phyloP scores from a whole-genome alignment of 2,329 filamentous ascomycete genomes.

The Hypomyces rosellus region DNA sequence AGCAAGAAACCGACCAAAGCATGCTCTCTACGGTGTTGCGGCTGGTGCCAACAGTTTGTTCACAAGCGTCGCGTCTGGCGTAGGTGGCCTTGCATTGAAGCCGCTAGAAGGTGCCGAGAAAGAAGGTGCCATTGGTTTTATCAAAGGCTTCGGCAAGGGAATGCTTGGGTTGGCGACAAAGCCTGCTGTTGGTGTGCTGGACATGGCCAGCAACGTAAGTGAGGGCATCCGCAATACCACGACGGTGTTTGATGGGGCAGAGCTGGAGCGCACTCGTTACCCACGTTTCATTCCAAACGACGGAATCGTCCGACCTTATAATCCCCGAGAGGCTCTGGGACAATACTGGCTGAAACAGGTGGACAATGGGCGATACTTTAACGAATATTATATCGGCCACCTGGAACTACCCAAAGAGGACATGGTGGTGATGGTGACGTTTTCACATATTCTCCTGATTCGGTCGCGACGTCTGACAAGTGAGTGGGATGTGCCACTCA shows the following conservation, averaged over 20 bases:
- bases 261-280: conserved; percentile 89
- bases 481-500: conserved; percentile 94
- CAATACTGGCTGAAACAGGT: conserved; percentile 99
- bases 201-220: conserved; percentile 92
- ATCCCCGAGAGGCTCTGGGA: conserved; percentile 86
- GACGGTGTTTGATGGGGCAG: conserved; percentile 92
- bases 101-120: conserved; percentile 94
- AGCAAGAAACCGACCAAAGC: conserved; percentile 89
- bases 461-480: conserved; percentile 76
- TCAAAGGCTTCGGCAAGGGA: conserved; percentile 96
- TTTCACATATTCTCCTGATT: conserved; percentile 81
- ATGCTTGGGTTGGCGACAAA: conserved; percentile 93
- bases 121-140: conserved; percentile 87
- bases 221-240: conserved; percentile 98
- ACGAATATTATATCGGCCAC: conserved; percentile 95
- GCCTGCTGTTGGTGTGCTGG: conserved; percentile 91
- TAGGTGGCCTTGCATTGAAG: conserved; percentile 87
- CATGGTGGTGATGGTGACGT: conserved; percentile 85
- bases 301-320: conserved; percentile 91
- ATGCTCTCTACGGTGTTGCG: conserved; percentile 92
- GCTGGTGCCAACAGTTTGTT: conserved; percentile 93
- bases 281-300: conserved; percentile 88
- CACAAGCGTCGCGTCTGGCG: conserved; percentile 84
- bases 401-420: conserved; percentile 85
- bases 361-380: conserved; percentile 96